Evolutionary conservation across 2,329 filamentous ascomycete species (phyloP), one percentile per base, ranked within the genome.

Genomic region (Fusarium anguioides): DNA sequence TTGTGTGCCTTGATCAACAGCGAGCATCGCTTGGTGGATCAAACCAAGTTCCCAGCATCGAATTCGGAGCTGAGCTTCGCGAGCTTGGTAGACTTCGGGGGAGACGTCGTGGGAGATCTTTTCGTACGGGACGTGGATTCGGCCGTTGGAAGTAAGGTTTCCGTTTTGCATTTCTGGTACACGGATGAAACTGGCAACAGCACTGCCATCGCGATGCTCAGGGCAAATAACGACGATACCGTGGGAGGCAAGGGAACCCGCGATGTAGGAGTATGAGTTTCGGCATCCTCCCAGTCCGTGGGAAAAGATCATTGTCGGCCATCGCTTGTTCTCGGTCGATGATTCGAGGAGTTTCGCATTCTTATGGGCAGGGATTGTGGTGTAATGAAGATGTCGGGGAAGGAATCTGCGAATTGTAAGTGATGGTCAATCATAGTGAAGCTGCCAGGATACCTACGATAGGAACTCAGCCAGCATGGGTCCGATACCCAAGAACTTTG

Each of bases 241-340:
- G 72, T 96, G 89, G 20, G 91, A 93, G 6, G 93, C 91, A 26
- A 97, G 80, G 1, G 91, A 92, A 17, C 91, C 91, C 18, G 86
- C 90, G 23, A 96, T 80, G 73, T 94, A 90, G n/a, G 92, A 95
- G 80, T 97, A 97, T 12, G 92, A 88, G 72, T 96, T 96, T 68
- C 92, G 86, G 60, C 87, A 90, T 35, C 93, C 93, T 35, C 91
- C 93, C 2, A 97, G 83, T 1, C 93, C 93, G 75, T 97, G 93
- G 3, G 92, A 96, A 78, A 97, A 96, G 64, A 97, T 83, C 81
- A 93, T 89, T 1, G 93, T 91, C 0, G 93, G 93, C 90, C 92
- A 96, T 80, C 87, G 82, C 55, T 82, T 80, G 59, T 81, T 78
- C 6, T 81, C 73, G 5, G 81, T 79, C 12, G 80, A 72, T 59